Evolutionary conservation across 1,284 basidiomycete species (phyloP).

Genomic region (Cutaneotrichosporon cutaneum): DNA sequence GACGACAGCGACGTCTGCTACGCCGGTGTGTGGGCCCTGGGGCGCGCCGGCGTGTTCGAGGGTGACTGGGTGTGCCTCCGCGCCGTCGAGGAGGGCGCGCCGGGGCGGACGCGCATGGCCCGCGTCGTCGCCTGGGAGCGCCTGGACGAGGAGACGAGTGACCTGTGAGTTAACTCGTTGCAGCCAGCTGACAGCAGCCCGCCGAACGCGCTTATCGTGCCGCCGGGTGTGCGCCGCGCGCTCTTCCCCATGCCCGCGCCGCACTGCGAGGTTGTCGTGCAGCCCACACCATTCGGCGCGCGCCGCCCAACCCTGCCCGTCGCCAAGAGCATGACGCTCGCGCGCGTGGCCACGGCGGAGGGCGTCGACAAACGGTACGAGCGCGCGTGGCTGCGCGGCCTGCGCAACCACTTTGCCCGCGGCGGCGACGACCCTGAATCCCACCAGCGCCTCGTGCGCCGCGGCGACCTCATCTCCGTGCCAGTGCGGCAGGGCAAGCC

Average conservation of each 20-base stretch:
- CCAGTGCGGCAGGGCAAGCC: conserved; percentile 62
- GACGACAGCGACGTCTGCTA: conserved; percentile 36
- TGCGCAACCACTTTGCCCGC: conserved; percentile 68
- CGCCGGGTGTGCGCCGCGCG: conserved; percentile 38
- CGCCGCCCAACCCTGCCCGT: conserved; percentile 64
- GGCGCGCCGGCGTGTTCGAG: conserved; percentile 70
- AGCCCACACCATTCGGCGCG: conserved; percentile 51
- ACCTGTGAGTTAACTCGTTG: conserved; percentile 27
- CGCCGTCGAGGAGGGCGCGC: conserved; percentile 25
- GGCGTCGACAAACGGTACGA: conserved; percentile 75
- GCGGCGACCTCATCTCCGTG: conserved; percentile 78
- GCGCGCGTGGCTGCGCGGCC: conserved; percentile 63
- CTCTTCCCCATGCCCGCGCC: conserved; percentile 27
- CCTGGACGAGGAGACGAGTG: conserved; percentile 37
- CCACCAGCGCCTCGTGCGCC: conserved; percentile 63
- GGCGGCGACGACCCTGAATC: conserved; percentile 30
- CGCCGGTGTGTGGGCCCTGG: conserved; percentile 60
- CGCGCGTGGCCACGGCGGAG: conserved; percentile 77
- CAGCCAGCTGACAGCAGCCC: conserved; percentile 26
- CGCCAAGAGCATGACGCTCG: conserved; percentile 72
- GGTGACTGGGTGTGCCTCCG: conserved; percentile 76
- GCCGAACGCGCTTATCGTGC: conserved; percentile 62
- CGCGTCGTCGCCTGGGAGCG: conserved; percentile 61
- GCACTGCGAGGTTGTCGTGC: conserved; percentile 35
- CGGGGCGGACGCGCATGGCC: conserved; percentile 54